A percentile compares a stretch with the other conserved stretches of the same genome.
Evolutionary conservation across 208 protist genomes (phyloP).

Genomic region (Histomonas meleagridis): DNA sequence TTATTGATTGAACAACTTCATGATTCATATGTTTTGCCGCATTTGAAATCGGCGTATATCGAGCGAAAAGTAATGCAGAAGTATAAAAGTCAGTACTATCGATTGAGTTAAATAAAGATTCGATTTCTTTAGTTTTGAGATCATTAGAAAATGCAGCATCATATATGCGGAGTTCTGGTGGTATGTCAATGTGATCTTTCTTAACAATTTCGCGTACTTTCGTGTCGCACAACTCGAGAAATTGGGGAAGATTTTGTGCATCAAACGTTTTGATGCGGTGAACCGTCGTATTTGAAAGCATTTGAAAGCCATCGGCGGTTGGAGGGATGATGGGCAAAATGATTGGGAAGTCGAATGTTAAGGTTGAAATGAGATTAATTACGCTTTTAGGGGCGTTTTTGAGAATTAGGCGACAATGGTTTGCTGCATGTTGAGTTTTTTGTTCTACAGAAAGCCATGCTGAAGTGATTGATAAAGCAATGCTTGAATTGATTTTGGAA

Average conservation of each 20-base stretch:
- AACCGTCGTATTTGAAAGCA: neutral
- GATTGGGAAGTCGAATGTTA: neutral
- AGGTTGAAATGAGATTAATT: neutral
- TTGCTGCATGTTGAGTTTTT: neutral
- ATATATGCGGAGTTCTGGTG: no score
- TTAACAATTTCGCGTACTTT: neutral
- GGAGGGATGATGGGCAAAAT: neutral
- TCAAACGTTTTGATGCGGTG: neutral
- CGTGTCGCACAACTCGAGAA: neutral
- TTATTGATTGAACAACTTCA: no score
- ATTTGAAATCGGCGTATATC: no score
- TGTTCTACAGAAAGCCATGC: neutral
- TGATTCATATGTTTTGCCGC: no score
- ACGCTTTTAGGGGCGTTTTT: neutral
- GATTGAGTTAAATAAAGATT: no score
- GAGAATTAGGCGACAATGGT: neutral
- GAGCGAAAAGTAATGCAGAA: no score
- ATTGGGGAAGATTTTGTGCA: neutral
- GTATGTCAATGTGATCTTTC: no score
- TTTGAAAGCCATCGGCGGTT: neutral
- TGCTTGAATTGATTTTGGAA: neutral
- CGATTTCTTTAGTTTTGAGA: no score
- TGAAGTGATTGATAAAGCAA: neutral
- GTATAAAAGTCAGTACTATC: no score
- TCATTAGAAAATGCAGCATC: no score